phyloP scores from a whole-genome alignment of 352 stramenopile species.

The Globisporangium acanthophoron region DNA sequence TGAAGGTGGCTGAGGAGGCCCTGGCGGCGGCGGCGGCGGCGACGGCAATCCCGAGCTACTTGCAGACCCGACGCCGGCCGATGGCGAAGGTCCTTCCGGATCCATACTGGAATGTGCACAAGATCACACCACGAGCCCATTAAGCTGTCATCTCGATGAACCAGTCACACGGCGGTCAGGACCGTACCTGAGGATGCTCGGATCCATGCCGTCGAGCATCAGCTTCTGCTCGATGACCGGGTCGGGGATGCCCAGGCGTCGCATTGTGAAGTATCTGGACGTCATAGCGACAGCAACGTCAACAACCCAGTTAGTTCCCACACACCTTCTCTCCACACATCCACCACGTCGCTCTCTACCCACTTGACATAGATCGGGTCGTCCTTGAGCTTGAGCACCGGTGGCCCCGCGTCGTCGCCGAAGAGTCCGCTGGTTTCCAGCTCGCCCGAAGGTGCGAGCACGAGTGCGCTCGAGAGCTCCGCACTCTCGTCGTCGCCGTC shows the following conservation, averaged over 20 bases:
- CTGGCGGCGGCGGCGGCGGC: conserved; percentile 18
- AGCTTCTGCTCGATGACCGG: conserved; percentile 78
- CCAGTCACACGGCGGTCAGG: not conserved
- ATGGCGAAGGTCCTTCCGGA: conserved; percentile 69
- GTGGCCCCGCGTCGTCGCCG: conserved; percentile 21
- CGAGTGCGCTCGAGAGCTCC: conserved; percentile 21
- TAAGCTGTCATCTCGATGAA: too few relatives aligned
- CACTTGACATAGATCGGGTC: conserved; percentile 76
- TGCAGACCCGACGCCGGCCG: conserved; percentile 24
- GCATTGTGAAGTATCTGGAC: conserved; percentile 77
- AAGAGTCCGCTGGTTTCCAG: conserved; percentile 13
- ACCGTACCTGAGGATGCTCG: conserved; percentile 40
- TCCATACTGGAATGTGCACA: conserved; percentile 46
- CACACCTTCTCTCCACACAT: not conserved
- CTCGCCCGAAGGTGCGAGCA: conserved; percentile 23
- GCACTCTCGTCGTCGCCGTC: conserved; percentile 14
- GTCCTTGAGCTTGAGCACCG: conserved; percentile 79
- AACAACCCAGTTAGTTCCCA: not conserved
- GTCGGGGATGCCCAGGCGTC: conserved; percentile 61
- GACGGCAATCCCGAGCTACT: conserved; percentile 12
- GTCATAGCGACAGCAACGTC: too few relatives aligned
- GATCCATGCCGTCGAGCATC: conserved; percentile 69
- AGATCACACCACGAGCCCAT: not conserved
- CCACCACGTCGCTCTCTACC: not conserved
- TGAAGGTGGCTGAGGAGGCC: conserved; percentile 13